These are phyloP conservation scores for Porphyrellus cyaneotinctus DNA, from an alignment of 768 basidiomycete species.

Conservation along the genomic window DNA sequence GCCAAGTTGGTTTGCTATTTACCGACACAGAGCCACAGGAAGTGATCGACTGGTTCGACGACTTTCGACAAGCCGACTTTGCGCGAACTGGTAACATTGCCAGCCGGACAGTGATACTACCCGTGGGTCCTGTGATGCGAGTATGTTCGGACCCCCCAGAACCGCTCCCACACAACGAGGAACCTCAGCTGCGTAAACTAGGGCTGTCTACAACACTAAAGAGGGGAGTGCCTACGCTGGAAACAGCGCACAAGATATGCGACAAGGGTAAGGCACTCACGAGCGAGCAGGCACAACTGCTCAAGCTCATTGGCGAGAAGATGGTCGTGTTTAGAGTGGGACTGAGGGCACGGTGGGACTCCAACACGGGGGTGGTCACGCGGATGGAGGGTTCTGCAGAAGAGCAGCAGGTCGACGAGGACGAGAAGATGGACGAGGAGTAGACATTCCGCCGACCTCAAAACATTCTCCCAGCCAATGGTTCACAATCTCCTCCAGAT, in stretches of 20 bases:
- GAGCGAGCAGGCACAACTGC: constrained; percentile 83
- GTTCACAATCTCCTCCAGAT: too few species aligned
- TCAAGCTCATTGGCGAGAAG: constrained; percentile 87
- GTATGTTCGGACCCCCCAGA: constrained; percentile 76
- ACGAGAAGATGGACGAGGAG: constrained; percentile 53
- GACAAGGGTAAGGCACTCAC: constrained; percentile 75
- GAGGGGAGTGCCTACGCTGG: constrained; percentile 82
- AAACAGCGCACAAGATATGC: constrained; percentile 79
- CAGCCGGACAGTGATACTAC: constrained; percentile 66
- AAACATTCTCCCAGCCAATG: too few species aligned
- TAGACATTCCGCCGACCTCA: too few species aligned
- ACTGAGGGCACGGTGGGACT: constrained; percentile 71
- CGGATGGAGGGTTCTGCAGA: constrained; percentile 47
- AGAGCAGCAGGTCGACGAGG: constrained; percentile 35
- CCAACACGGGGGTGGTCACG: constrained; percentile 58
- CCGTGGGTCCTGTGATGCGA: constrained; percentile 82
- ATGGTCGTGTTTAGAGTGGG: constrained; percentile 81
- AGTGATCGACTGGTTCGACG: constrained; percentile 90
- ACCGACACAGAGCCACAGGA: constrained; percentile 88
- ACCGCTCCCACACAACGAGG: constrained; percentile 95
- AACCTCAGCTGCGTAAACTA: constrained; percentile 90
- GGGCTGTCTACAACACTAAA: constrained; percentile 83
- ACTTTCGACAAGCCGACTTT: constrained; percentile 87
- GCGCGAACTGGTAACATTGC: constrained; percentile 85
- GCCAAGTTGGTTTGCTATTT: constrained; percentile 90